These are phyloP conservation scores for Thyridium curvatum DNA, from an alignment of 2,329 filamentous ascomycete genomes.

Conservation along the genomic window DNA sequence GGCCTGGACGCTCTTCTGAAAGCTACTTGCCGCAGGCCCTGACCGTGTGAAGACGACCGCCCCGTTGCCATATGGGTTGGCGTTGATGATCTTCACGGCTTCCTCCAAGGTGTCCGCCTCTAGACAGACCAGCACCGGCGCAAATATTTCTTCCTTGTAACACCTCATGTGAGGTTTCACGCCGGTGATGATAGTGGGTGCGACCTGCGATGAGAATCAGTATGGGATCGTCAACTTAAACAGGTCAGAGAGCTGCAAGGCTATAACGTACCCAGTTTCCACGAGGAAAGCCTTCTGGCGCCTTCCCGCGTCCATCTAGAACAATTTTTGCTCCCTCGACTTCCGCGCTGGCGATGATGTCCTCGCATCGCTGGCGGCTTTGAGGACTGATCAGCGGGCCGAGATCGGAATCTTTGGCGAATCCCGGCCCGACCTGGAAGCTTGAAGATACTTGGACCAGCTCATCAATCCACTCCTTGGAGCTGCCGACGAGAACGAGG, in stretches of 20 bases:
- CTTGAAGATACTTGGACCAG: slow-evolving; percentile 56
- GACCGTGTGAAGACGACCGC: slow-evolving; percentile 25
- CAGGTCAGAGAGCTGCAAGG: too few relatives aligned
- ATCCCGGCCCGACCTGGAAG: slow-evolving; percentile 23
- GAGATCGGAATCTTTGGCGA: slow-evolving; percentile 13
- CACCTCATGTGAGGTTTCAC: slow-evolving; percentile 27
- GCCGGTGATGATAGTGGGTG: slow-evolving; percentile 25
- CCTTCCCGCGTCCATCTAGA: slow-evolving; percentile 14
- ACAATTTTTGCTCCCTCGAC: slow-evolving; percentile 13
- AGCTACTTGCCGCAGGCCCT: slow-evolving; percentile 19
- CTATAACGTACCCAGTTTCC: slow-evolving; percentile 7
- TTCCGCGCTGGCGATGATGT: slow-evolving; percentile 12
- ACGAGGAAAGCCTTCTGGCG: slow-evolving; percentile 12
- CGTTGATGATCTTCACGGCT: slow-evolving; percentile 23
- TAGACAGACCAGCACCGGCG: slow-evolving; percentile 26
- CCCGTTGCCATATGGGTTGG: slow-evolving; percentile 25
- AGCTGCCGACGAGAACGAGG: slow-evolving; percentile 58
- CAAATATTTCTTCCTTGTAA: slow-evolving; percentile 27
- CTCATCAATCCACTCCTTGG: slow-evolving; percentile 58
- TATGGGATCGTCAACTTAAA: too few relatives aligned
- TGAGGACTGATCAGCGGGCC: slow-evolving; percentile 15
- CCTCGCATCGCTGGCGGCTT: slow-evolving; percentile 12
- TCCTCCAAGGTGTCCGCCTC: slow-evolving; percentile 24
- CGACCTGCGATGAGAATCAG: slow-evolving; percentile 5
- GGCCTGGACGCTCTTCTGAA: slow-evolving; percentile 21